Evolutionary conservation across 2,329 filamentous ascomycete genomes (phyloP).

Genomic region (Fusarium sp.): DNA sequence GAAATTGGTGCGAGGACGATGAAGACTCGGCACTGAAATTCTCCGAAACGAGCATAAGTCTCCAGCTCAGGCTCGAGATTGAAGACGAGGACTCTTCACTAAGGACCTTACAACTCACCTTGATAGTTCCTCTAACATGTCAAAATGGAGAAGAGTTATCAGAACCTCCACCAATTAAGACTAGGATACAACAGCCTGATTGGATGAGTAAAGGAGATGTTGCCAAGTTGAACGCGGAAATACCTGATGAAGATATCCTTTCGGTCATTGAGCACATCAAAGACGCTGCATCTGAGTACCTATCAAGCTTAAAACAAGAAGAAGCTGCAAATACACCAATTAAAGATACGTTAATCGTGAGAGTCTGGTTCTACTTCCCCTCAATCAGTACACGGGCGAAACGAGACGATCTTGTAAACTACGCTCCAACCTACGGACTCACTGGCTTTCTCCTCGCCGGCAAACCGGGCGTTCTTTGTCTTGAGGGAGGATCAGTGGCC

Average conservation of each 20-base stretch:
- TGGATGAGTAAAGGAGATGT: slow-evolving; percentile 66
- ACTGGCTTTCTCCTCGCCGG: slow-evolving; percentile 72
- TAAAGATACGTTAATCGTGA: slow-evolving; percentile 52
- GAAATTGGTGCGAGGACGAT: slow-evolving; percentile 42
- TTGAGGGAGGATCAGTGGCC: slow-evolving; percentile 60
- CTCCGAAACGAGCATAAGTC: slow-evolving; percentile 21
- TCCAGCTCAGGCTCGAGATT: slow-evolving; percentile 46
- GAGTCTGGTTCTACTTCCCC: slow-evolving; percentile 74
- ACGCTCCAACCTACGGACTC: slow-evolving; percentile 64
- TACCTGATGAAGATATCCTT: slow-evolving; percentile 61
- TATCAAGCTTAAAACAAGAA: slow-evolving; percentile 39
- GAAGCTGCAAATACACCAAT: neutral
- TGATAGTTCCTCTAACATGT: slow-evolving; percentile 51
- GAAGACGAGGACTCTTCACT: slow-evolving; percentile 11
- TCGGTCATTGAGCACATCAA: slow-evolving; percentile 60
- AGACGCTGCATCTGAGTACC: slow-evolving; percentile 50
- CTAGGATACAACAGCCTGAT: slow-evolving; percentile 60
- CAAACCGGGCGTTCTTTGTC: slow-evolving; percentile 67
- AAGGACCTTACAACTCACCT: slow-evolving; percentile 50
- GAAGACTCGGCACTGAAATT: slow-evolving; percentile 8
- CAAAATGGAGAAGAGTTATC: neutral
- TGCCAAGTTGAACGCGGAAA: slow-evolving; percentile 52
- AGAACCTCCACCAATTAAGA: slow-evolving; percentile 57
- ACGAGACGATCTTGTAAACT: slow-evolving; percentile 66
- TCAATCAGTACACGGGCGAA: slow-evolving; percentile 71